phyloP scores from a whole-genome alignment of 148 eudicot species.

The Selenicereus undatus region DNA sequence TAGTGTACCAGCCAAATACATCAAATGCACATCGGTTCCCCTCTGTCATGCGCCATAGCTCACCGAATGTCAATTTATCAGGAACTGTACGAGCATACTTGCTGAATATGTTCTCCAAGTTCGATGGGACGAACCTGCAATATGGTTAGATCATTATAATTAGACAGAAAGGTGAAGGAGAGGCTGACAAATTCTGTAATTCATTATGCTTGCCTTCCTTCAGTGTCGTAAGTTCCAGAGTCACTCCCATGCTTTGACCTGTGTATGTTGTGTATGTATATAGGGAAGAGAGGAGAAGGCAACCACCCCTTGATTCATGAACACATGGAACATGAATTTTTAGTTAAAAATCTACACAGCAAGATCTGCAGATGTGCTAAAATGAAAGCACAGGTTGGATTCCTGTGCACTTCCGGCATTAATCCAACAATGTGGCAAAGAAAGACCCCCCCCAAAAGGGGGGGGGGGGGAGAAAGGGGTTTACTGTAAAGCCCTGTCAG shows the following conservation, averaged over 20 bases:
- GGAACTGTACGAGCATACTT: constrained; percentile 69
- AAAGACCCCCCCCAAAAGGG: too few relatives aligned
- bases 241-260: constrained; percentile 74
- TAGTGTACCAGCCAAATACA: constrained; percentile 55
- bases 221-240: constrained; percentile 62
- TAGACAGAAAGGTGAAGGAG: background rate
- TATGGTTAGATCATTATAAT: background rate
- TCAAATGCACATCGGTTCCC: constrained; percentile 59
- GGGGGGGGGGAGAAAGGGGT: background rate
- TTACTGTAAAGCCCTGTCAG: background rate
- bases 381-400: background rate
- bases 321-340: background rate
- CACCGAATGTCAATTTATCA: constrained; percentile 59
- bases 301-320: constrained; percentile 48
- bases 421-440: background rate
- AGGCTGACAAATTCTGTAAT: background rate
- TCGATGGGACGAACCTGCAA: constrained; percentile 46
- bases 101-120: constrained; percentile 69
- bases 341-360: background rate
- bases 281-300: constrained; percentile 57
- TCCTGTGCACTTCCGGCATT: background rate
- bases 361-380: background rate
- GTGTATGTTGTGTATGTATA: constrained; percentile 60
- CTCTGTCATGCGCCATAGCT: constrained; percentile 83
- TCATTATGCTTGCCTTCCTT: constrained; percentile 53